phyloP scores from a whole-genome alignment of 208 protist species.

The Acanthamoeba triangularis region DNA sequence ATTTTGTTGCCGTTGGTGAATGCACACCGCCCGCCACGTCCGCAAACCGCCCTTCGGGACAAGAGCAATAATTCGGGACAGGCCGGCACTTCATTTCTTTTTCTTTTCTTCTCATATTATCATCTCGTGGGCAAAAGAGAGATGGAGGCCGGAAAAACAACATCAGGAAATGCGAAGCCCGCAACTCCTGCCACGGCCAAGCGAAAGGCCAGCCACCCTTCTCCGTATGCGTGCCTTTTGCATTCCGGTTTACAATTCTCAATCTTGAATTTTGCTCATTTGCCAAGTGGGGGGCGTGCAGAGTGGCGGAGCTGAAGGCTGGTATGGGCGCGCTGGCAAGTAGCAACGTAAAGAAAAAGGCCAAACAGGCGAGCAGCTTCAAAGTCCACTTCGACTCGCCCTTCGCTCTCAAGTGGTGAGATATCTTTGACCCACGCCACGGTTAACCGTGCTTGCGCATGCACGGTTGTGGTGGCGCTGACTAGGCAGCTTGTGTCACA shows the following conservation, averaged over 20 bases:
- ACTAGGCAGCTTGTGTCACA: not conserved
- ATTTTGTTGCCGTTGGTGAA: not conserved
- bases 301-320: not conserved
- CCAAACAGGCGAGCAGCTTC: not conserved
- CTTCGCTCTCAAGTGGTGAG: not conserved
- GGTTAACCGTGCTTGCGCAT: too few relatives aligned
- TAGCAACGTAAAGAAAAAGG: not conserved
- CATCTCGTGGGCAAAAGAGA: not conserved
- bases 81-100: too few relatives aligned
- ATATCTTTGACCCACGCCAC: not conserved
- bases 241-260: too few relatives aligned
- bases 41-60: not conserved
- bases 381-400: not conserved
- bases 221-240: not conserved
- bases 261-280: too few relatives aligned
- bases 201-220: not conserved
- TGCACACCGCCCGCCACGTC: not conserved
- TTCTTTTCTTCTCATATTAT: too few relatives aligned
- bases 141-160: not conserved
- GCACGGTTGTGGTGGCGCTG: not conserved
- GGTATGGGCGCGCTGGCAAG: not conserved
- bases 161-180: not conserved
- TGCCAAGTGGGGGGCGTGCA: not conserved
- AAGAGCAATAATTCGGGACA: too few relatives aligned
- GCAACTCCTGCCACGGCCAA: not conserved